A percentile compares a stretch with the other conserved stretches of the same genome.
These are phyloP conservation scores for Sungouiozyma ichnusensis DNA, from an alignment of 805 yeast genomes.

Conservation along the genomic window DNA sequence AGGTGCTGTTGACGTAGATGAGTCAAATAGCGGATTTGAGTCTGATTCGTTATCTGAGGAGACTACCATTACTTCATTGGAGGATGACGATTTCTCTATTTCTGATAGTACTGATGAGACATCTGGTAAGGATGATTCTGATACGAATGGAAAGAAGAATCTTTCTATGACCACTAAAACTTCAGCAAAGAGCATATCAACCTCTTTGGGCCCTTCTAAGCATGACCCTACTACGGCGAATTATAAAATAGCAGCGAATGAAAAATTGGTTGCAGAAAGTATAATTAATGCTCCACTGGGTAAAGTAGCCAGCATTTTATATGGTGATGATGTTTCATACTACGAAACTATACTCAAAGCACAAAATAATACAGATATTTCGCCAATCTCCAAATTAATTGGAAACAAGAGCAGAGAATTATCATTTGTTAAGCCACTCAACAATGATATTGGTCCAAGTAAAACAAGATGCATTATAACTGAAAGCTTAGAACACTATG, in stretches of 20 bases:
- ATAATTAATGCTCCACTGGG: constrained; percentile 57
- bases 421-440: constrained; percentile 51
- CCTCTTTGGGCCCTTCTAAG: constrained; percentile 30
- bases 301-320: constrained; percentile 46
- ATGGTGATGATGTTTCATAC: constrained; percentile 47
- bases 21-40: constrained; percentile 8
- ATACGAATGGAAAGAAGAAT: constrained; percentile 29
- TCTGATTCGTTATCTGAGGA: constrained; percentile 16
- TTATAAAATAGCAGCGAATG: constrained; percentile 38
- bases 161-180: constrained; percentile 5
- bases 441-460: constrained; percentile 65
- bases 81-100: constrained; percentile 25
- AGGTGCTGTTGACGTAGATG: constrained; percentile 6
- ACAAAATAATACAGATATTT: constrained; percentile 54
- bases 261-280: constrained; percentile 47
- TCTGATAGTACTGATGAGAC: constrained; percentile 17
- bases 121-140: constrained; percentile 16
- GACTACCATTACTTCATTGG: constrained; percentile 9
- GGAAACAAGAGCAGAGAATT: constrained; percentile 37
- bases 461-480: constrained; percentile 57
- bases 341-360: constrained; percentile 37
- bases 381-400: constrained; percentile 36
- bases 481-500: constrained; percentile 45
- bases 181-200: neutral
- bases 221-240: constrained; percentile 40